Evolutionary conservation across 1,284 basidiomycete species (phyloP).

Genomic region (Mixia osmundae): DNA sequence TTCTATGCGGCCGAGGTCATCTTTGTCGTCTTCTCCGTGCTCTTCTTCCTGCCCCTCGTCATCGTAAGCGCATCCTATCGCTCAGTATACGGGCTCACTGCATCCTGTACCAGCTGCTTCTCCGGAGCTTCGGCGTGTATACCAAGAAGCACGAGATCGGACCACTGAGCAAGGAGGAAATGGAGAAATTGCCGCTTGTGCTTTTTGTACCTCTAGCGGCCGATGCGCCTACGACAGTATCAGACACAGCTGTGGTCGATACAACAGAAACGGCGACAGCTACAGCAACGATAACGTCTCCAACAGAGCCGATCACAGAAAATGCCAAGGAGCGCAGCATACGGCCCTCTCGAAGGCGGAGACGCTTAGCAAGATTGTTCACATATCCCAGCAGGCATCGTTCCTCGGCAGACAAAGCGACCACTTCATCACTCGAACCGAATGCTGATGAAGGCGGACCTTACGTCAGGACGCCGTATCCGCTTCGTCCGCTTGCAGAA

Average conservation of each 20-base stretch:
- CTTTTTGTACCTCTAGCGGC: constrained; percentile 6
- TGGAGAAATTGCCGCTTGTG: constrained; percentile 10
- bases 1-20: constrained; percentile 12
- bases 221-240: not conserved
- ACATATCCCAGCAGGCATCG: not conserved
- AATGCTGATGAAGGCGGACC: constrained; percentile 1
- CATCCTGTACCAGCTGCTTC: constrained; percentile 2
- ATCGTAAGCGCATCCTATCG: constrained; percentile 6
- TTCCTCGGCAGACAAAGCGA: not conserved
- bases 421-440: constrained; percentile 2
- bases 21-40: constrained; percentile 11
- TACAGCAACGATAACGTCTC: not conserved
- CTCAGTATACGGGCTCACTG: not conserved
- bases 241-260: not conserved
- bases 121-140: constrained; percentile 12
- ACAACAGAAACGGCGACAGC: not conserved
- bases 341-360: not conserved
- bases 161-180: constrained; percentile 12
- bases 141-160: constrained; percentile 15
- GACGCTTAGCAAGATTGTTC: not conserved
- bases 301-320: not conserved
- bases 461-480: constrained; percentile 6
- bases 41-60: constrained; percentile 15
- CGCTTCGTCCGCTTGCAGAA: constrained; percentile 4
- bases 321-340: not conserved